Base-by-base conservation (phyloP, 2,329 filamentous ascomycete species). In the Ophioceras dolichostomum region DNA sequence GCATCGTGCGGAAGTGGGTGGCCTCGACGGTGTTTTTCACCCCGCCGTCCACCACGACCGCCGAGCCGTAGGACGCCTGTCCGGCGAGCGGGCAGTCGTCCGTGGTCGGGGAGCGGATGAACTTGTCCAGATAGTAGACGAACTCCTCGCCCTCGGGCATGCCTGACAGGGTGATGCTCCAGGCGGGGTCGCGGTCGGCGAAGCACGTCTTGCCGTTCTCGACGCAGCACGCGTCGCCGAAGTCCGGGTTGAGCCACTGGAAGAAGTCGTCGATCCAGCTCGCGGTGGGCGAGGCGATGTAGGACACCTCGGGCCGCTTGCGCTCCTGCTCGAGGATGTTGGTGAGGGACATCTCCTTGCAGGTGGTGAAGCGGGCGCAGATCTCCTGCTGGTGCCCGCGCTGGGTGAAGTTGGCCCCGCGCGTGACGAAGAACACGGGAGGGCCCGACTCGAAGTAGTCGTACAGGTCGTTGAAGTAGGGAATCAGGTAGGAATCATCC, bases 201-300 rank as follows among this genome's bases (percentile, higher is more conserved):
- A 98, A 95, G 59, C 91, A 98, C 2, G 79, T 67, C 47, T 77
- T 65, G 32, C 74, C 74, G 35, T 76, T 54, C 41, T 89, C 79
- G 27, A 83, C 68, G 49, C 84, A 95, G 61, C 71, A 79, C 35
- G 70, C 63, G 32, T 87, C 82, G 31, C 31, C 31, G 31, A 85
- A 73, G 36, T 77, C 73, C 0, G 91, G 91, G 48, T 96, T 94
- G n/a, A 96, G 65, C 89, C 91, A 98, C 41, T 85, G 72, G 60
- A 96, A 86, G 61, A 86, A 96, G 54, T 98, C 91, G 46, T 98
- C 91, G 14, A 98, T 73, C 91, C 91, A 98, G 56, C 83, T 95
- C 3, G 93, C 91, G 1, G 89, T 79, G 0, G 87, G 83, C 9
- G 88, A 79, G 6, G 86, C 73, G 46, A 98, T 85, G 56, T 87